Base-by-base conservation (phyloP, 2,329 filamentous ascomycete species). In the Pestalotiopsis sp. region DNA sequence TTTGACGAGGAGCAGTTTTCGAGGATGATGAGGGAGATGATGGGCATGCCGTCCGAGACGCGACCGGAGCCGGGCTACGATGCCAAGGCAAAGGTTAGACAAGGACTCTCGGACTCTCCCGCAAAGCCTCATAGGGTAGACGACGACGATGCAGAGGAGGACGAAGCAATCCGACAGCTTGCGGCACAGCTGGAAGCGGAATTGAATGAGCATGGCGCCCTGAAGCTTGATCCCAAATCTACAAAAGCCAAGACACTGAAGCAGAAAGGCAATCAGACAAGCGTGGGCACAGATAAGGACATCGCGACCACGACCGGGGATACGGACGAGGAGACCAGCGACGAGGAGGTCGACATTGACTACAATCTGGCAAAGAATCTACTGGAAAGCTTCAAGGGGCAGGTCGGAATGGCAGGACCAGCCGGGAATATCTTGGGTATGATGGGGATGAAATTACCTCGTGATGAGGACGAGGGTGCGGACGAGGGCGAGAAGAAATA, bases 11-110 rank as follows among this genome's bases (percentile, higher is more conserved):
- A 90, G 44, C 91, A 95, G 66, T 97, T 98, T 72, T 86, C 91
- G 9, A 88, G 84, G 65, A 94, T 97, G 86, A 97, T 99, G 93
- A 89, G 90, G 69, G 92, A 97, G 75, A 94, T 97, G 90, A 94
- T 96, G 91, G 93, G 92, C 0, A 83, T 89, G 58, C 83, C 85
- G 30, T 72, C 79, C 0, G 75, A 72, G 59, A 71, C 67, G 62
- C 35, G 35, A 26, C 39, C 20, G 40, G 60, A 26, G 35, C 13
- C 57, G 60, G 20, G 35, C 24, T 52, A 66, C 13, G 22, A 17
- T 7, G 26, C 63, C 44, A 69, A 65, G 58, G 65, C 56, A 60
- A 65, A 22, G 48, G 67, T 39, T 67, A 71, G 55, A 60, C 26
- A 9, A 9, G 64, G 13, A 52, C 48, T 4, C 22, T 17, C 38